A percentile compares a stretch with the other conserved stretches of the same genome.
phyloP scores from a whole-genome alignment of 2,329 filamentous ascomycete genomes.

The Clarireedia sp. region DNA sequence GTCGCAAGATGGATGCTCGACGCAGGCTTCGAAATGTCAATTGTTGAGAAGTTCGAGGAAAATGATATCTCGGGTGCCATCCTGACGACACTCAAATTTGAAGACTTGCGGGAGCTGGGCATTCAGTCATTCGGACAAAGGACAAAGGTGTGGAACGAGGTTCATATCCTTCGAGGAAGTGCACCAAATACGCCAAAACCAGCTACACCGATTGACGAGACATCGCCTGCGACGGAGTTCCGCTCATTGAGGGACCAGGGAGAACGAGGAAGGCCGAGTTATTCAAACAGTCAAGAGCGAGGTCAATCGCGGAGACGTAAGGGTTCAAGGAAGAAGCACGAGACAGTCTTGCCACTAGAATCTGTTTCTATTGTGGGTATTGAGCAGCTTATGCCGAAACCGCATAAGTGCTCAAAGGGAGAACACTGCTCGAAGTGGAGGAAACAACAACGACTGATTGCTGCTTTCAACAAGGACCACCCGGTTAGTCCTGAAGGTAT shows the following conservation, averaged over 20 bases:
- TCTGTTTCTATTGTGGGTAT: constrained; percentile 89
- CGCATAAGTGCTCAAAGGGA: constrained; percentile 78
- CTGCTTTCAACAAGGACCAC: constrained; percentile 66
- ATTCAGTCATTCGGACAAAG: constrained; percentile 77
- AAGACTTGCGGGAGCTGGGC: constrained; percentile 74
- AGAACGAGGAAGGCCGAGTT: constrained; percentile 15
- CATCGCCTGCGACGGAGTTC: constrained; percentile 30
- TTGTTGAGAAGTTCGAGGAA: constrained; percentile 77
- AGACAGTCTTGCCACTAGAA: constrained; percentile 69
- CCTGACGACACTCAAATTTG: constrained; percentile 82
- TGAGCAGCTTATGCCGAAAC: constrained; percentile 78
- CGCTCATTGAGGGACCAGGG: constrained; percentile 17
- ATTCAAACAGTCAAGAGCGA: constrained; percentile 22
- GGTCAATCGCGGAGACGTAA: constrained; percentile 17
- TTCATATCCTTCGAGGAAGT: constrained; percentile 58
- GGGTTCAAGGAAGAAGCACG: constrained; percentile 30
- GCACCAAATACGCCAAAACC: constrained; percentile 43
- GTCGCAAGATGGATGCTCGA: constrained; percentile 83
- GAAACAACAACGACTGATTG: constrained; percentile 70
- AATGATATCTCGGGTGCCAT: constrained; percentile 91
- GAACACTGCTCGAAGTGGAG: constrained; percentile 77
- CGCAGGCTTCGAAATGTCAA: constrained; percentile 65
- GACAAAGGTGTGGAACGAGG: constrained; percentile 72
- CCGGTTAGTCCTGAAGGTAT: constrained; percentile 45
- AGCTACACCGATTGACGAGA: constrained; percentile 54